Evolutionary conservation across 306 rosid species (phyloP).

Genomic region (Luffa acutangula): DNA sequence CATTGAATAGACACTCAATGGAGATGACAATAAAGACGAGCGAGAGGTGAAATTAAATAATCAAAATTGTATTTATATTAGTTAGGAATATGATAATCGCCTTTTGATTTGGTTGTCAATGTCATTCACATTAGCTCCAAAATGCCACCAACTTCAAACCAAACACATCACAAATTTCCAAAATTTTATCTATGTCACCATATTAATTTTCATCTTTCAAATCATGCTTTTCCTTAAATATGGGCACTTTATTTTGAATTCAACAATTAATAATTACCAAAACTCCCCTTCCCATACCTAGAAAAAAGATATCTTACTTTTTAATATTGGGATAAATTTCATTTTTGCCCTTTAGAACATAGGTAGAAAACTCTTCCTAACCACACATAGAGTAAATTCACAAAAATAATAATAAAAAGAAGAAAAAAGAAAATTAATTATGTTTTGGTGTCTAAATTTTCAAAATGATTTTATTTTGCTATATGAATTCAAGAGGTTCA

Average conservation of each 20-base stretch:
- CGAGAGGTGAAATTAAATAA: not conserved
- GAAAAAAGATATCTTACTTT: too few relatives aligned
- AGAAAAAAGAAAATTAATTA: too few relatives aligned
- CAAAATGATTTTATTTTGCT: too few relatives aligned
- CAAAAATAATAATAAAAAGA: too few relatives aligned
- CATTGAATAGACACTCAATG: not conserved
- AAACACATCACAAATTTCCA: not conserved
- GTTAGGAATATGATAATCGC: not conserved
- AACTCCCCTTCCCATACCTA: not conserved
- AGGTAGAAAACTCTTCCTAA: too few relatives aligned
- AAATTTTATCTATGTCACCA: not conserved
- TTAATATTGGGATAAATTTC: too few relatives aligned
- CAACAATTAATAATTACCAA: not conserved
- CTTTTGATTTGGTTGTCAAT: not conserved
- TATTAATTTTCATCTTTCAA: not conserved
- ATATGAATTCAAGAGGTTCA: too few relatives aligned
- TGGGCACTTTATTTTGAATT: not conserved
- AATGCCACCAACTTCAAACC: conserved; percentile 7
- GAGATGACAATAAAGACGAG: not conserved
- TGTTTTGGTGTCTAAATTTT: too few relatives aligned
- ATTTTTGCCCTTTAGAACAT: too few relatives aligned
- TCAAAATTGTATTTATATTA: not conserved
- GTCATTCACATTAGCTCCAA: not conserved
- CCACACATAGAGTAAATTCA: too few relatives aligned
- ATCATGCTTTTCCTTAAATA: not conserved